Evolutionary conservation across 1,139 yeast species (phyloP).

Genomic region (Nakaseomyces nivariensis): DNA sequence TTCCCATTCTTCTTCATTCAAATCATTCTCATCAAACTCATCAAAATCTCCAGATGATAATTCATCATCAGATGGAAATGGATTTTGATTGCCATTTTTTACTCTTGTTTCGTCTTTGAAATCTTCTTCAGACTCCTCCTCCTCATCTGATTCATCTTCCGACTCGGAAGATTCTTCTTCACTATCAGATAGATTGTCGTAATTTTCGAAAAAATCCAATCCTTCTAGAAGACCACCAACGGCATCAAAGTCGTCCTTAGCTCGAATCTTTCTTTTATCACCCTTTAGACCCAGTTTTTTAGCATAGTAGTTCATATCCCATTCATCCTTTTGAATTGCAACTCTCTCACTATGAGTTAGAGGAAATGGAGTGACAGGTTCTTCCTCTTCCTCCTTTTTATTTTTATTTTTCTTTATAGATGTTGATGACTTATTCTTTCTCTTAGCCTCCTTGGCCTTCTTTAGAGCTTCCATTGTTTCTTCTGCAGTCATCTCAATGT

Average conservation of each 20-base stretch:
- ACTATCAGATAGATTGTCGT: constrained; percentile 21
- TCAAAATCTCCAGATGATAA: constrained; percentile 42
- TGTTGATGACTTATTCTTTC: too few relatives aligned
- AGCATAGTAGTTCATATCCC: constrained; percentile 75
- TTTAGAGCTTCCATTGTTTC: constrained; percentile 37
- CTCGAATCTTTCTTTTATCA: constrained; percentile 38
- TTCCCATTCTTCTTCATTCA: constrained; percentile 39
- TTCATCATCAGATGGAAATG: constrained; percentile 39
- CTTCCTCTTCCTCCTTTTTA: constrained; percentile 9
- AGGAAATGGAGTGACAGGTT: constrained; percentile 11
- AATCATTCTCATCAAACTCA: constrained; percentile 33
- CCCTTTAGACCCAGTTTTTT: constrained; percentile 66
- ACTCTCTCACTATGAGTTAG: constrained; percentile 37
- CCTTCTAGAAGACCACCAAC: constrained; percentile 73
- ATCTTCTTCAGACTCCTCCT: constrained; percentile 9
- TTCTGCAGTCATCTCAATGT: constrained; percentile 2
- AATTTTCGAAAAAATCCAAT: constrained; percentile 50
- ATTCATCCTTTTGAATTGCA: constrained; percentile 52
- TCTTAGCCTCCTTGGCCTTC: constrained; percentile 15
- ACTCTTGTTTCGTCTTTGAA: constrained; percentile 16
- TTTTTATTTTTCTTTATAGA: constrained; percentile 3
- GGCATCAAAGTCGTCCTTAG: constrained; percentile 51
- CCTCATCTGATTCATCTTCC: constrained; percentile 13
- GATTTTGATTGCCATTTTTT: constrained; percentile 15
- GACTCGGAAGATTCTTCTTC: constrained; percentile 11